Base-by-base conservation (phyloP, 805 yeast species). In the Zygosaccharomyces gambellarensis region DNA sequence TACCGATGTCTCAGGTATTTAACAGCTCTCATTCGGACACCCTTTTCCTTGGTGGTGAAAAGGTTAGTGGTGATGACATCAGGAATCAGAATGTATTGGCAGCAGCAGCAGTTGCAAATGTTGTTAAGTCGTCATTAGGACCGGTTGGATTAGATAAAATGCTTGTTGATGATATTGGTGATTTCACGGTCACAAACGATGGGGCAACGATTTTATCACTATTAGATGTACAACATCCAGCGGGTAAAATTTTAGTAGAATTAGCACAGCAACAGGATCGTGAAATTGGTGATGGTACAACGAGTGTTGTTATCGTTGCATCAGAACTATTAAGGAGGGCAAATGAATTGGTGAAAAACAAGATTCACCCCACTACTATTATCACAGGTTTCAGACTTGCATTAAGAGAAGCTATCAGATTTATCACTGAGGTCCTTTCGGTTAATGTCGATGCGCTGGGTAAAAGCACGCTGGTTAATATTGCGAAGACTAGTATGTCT, bases 151-250 rank as follows among this genome's bases (percentile, higher is more conserved):
- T 94, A 46, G 99, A 94, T 73, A 94, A 94, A 74, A 94, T 94
- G 97, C 78, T 94, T 43, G 99, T 94, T 36, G 99, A 94, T 70
- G 99, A 94, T 64, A 95, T 94, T 71, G 99, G 99, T 55, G 99
- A 95, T 71, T 97, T 94, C 41, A 90, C 97, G 5, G 97, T 94
- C 45, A 94, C 99, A 41, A 94, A 94, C 71, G 99, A 94, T 70
- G 99, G 99, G 57, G 99, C 99, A 51, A 94, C 99, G 4, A 94
- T 94, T 61, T 75, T 94, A 55, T 79, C 89, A 8, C 71, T 95
- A 46, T 75, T 94, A 56, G 99, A 94, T 66, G 98, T 94, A 45
- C 97, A 94, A 71, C 99, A 94, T 69, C 99, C 99, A 31, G 99
- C 99, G 1, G 99, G 98, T 14, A 92, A 90, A 72, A 94, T 94